Base-by-base conservation (phyloP, 257 asterid genomes). In the Gardenia jasminoides region DNA sequence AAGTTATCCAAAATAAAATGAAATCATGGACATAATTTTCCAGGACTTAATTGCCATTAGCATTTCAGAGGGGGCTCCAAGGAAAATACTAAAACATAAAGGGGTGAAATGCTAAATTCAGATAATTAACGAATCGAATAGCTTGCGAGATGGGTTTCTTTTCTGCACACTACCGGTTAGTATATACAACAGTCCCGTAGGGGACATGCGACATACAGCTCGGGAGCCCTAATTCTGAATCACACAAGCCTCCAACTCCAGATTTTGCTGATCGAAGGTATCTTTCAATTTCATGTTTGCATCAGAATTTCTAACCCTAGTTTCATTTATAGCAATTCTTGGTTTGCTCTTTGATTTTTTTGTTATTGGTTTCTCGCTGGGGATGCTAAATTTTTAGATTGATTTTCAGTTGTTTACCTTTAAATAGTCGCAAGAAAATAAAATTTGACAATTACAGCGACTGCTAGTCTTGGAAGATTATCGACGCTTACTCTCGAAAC, bases 121-220 rank as follows among this genome's bases (percentile, higher is more conserved):
- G 15, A 7, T 17, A n/a, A 62, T 43, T 75, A 39, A n/a, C 4
- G 7, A 33, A 26, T 61, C 31, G 7, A 24, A 33, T 46, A 76
- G 31, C 74, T 76, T 76, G 52, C 26, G 80, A 11, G 7, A 19
- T 66, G 70, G 80, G 80, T 76, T 47, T 61, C 47, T 44, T 22
- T 17, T 4, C 30, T 64, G 64, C 3, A n/a, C 8, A 26, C 10
- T 36, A 36, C n/a, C n/a, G n/a, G n/a, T n/a, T n/a, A 1, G 41
- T 36, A 36, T 36, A 36, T 36, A 36, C 41, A 36, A 36, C 41
- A 36, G 41, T 36, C 41, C 41, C 41, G 41, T 5, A 36, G 41
- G 41, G 41, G 41, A 36, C 41, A 36, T 36, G 4, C 41, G 41
- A 36, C 4, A 36, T 1, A 0, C 2, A 3, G 10, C 20, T 19